Evolutionary conservation across 225 moss, liverwort and hornwort genomes (phyloP).

Genomic region (Anthoceros angustus): DNA sequence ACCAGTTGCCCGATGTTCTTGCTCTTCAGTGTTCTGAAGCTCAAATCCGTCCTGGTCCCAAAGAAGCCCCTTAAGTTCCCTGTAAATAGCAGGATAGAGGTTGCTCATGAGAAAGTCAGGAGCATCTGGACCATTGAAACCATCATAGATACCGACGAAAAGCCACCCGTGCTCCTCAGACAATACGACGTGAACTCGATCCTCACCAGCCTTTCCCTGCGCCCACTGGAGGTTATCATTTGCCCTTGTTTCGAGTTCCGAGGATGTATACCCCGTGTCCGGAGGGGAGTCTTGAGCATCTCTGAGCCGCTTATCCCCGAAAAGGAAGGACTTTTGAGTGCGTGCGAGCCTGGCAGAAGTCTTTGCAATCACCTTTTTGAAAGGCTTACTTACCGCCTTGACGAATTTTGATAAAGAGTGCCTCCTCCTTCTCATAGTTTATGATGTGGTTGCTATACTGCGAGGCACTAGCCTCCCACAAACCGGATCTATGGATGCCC

Average conservation of each 20-base stretch:
- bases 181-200: constrained; percentile 91
- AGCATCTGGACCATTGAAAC: constrained; percentile 91
- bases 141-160: constrained; percentile 94
- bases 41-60: constrained; percentile 66
- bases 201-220: constrained; percentile 96
- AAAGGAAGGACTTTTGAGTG: constrained; percentile 40
- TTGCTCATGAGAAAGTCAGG: constrained; percentile 99
- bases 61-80: constrained; percentile 73
- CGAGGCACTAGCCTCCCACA: too few relatives aligned
- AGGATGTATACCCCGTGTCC: constrained; percentile 37
- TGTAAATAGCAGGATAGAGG: constrained; percentile 70
- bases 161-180: constrained; percentile 98
- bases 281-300: constrained; percentile 27
- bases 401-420: constrained; percentile 56
- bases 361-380: constrained; percentile 61
- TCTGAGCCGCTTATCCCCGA: constrained; percentile 18
- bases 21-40: constrained; percentile 10
- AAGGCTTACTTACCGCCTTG: constrained; percentile 56
- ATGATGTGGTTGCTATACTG: too few relatives aligned
- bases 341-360: constrained; percentile 53
- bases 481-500: too few relatives aligned
- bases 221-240: constrained; percentile 90
- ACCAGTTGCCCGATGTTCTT: background rate
- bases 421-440: too few relatives aligned
- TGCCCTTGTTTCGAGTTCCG: constrained; percentile 51